Evolutionary conservation across 1,284 basidiomycete genomes (phyloP), one percentile per base, ranked within the genome.

Genomic region (Puccinia coronata): DNA sequence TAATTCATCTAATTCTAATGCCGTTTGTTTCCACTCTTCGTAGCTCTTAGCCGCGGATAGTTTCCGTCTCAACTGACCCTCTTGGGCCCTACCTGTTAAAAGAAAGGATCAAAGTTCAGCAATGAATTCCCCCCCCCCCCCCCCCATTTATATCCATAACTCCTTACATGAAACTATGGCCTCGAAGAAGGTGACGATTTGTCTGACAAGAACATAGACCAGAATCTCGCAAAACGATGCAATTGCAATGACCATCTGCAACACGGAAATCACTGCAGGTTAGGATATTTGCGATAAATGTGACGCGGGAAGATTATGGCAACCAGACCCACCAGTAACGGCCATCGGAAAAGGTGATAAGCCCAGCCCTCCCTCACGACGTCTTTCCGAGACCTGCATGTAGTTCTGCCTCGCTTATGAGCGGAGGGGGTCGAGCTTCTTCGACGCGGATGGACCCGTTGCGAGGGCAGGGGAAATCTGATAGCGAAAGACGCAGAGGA

Each of bases 161-260:
- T 1, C 1, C 63, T 67, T 47, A 67, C 63, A 47, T 2, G 63
- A 67, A 8, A 67, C 20, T n/a, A 67, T 31, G 20, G 63, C 36
- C n/a, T 67, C 63, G n/a, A 67, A 43, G 8, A 67, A 36, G 5
- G 31, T 31, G 23, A 98, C 96, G 23, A 96, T 86, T 86, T 98
- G 96, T 53, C 96, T 89, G 69, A 95, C 93, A 36, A 93, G 83
- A 57, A 98, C 90, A 85, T 98, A 88, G 43, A 93, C 87, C 20
- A 93, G 88, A 85, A 99, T 98, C 86, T 98, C 93, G 41, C 90
- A 88, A 43, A 91, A 89, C 83, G 99, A 98, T 86, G 96, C 90
- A 5, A 92, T 79, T 83, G 95, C 94, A 76, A 99, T 92, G 83
- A 95, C 89, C 82, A 89, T 86, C 92, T 96, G 79, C n/a, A 28